Evolutionary conservation across 2,329 filamentous ascomycete genomes (phyloP).

Genomic region (Beauveria bassiana): DNA sequence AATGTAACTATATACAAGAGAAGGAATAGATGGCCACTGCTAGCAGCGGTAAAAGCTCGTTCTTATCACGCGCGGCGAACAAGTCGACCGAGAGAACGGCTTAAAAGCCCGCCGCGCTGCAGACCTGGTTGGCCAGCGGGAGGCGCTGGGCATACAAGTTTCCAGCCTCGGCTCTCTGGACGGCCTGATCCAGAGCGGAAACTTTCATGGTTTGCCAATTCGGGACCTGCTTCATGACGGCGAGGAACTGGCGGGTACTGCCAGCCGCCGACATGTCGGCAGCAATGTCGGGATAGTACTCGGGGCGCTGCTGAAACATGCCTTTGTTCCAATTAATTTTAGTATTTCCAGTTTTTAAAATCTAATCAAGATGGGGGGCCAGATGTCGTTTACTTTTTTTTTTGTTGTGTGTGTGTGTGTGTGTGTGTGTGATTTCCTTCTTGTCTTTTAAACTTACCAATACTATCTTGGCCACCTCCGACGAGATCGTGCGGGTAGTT

Average conservation of each 20-base stretch:
- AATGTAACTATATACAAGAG: neutral
- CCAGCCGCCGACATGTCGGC: conserved; percentile 9
- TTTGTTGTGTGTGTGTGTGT: neutral
- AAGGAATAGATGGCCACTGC: neutral
- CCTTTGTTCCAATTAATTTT: neutral
- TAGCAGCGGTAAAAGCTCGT: neutral
- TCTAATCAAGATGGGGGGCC: too few species aligned
- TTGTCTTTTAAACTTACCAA: neutral
- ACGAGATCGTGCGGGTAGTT: conserved; percentile 11
- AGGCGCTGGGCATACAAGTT: conserved; percentile 10
- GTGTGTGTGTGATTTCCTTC: too few species aligned
- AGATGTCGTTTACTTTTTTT: neutral
- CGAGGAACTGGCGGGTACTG: conserved; percentile 6
- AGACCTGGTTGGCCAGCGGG: conserved; percentile 3
- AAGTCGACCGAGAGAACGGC: neutral
- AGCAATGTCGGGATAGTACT: conserved; percentile 8
- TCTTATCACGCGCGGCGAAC: neutral
- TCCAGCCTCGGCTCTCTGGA: conserved; percentile 9
- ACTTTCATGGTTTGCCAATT: conserved; percentile 9
- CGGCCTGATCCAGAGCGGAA: conserved; percentile 5
- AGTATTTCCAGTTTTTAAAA: neutral
- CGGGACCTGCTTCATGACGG: neutral
- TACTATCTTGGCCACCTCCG: conserved; percentile 6
- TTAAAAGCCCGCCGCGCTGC: conserved; percentile 7
- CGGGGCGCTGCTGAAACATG: conserved; percentile 10